Evolutionary conservation across 805 yeast species (phyloP), one percentile per base, ranked within the genome.

Genomic region (Pichia nakasei): DNA sequence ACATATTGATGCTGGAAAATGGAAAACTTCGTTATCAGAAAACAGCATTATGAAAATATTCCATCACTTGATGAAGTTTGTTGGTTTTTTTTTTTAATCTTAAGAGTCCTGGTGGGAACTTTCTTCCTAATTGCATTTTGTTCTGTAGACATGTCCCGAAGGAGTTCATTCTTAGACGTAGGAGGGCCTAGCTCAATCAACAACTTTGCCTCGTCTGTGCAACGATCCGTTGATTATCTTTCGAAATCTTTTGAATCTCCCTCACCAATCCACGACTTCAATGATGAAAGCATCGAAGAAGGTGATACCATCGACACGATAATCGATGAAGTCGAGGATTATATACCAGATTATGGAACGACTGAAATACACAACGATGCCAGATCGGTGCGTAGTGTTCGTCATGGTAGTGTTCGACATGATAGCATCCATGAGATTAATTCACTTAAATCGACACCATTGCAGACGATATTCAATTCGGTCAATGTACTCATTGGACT

Each of bases 401-500:
- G 32, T 27, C 32, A 27, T 27, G 15, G 15, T 27, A 15, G 15
- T 27, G 6, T 7, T 27, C 11, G n/a, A 12, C 6, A 7, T 27
- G 6, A 15, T 27, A 22, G 27, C n/a, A 22, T 35, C 6, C n/a
- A 35, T 15, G 22, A 22, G 7, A 35, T 35, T 15, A 49, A 52
- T 32, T 51, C 63, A 9, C 67, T 66, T 8, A 69, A 62, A 50
- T 75, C 82, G 8, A 85, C 93, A 0, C 78, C 78, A 0, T 77
- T 84, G 1, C 94, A 84, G 57, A 84, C 94, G 0, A 65, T 82
- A 5, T 82, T 84, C 68, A 85, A 85, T 53, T 80, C 89, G 1
- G 78, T 84, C 39, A 85, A 85, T 57, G 83, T 83, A 0, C 63
- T 85, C 24, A 77, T 85, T 50, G 94, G 94, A 0, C 74, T 85